Evolutionary conservation across 768 basidiomycete species (phyloP), one percentile per base, ranked within the genome.

Genomic region (Roridomyces roridus): DNA sequence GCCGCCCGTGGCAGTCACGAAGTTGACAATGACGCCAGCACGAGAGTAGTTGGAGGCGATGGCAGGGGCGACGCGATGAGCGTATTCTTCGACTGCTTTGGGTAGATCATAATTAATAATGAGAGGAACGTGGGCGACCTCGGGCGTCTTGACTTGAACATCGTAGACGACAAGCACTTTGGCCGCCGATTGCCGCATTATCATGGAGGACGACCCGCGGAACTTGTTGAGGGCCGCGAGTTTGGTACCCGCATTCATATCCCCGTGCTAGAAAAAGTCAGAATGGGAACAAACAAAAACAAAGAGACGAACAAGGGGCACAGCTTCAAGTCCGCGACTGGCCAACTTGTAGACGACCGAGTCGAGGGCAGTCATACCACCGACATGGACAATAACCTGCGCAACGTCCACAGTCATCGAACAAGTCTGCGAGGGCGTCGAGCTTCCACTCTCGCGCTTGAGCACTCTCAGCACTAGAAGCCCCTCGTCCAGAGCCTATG

Each of bases 91-190:
- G 34, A 98, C 96, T 43, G 90, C 94, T 75, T 93, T 93, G 44
- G 93, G 94, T 57, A 96, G 75, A 89, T 93, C 93, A 71, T 96
- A 98, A 74, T 98, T 98, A 76, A 99, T 88, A 64, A 99, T 87
- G 45, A 99, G 81, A 57, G 96, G 92, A 37, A 96, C 85, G 70
- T 95, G 94, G 4, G 90, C 84, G 50, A 96, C 84, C 63, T 98
- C 97, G 25, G 91, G 87, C 11, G 85, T 82, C 75, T 98, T 97
- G 66, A 98, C 85, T 70, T 89, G 91, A 31, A 96, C 91, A 67
- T 99, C 97, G 65, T 95, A 96, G 39, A 97, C 87, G 37, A 99
- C 89, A 51, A 99, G 80, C 28, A 94, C 85, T 72, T 88, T 92
- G 46, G 88, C 84, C 40, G 78, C 68, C 9, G 85, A 72, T 56